Conservation (phyloP, 768 basidiomycete genomes). For the Calocera viscosa region DNA sequence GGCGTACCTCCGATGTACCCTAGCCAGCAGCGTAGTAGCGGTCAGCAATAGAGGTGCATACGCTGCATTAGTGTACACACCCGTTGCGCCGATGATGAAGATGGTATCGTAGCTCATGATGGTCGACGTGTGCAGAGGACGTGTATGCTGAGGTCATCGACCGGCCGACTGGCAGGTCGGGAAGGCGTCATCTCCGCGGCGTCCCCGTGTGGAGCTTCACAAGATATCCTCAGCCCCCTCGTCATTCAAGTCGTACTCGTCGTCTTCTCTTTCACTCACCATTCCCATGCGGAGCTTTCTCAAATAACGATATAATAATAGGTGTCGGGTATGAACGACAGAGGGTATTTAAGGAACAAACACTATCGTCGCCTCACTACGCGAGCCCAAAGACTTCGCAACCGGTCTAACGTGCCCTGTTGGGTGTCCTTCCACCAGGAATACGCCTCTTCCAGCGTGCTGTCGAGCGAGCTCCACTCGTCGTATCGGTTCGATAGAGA, state of each 20-base stretch:
- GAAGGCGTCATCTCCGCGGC: not conserved
- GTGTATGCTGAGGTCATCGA: not conserved
- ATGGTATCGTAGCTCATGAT: not conserved
- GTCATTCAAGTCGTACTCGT: too few species aligned
- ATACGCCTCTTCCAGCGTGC: not conserved
- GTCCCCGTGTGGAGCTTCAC: too few species aligned
- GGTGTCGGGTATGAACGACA: not conserved
- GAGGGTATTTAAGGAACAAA: not conserved
- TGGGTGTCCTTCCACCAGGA: not conserved
- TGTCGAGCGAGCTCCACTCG: constrained; percentile 1
- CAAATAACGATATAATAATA: too few species aligned
- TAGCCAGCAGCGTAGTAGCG: not conserved
- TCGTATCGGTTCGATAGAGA: constrained; percentile 5
- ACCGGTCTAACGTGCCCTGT: not conserved
- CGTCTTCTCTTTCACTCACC: too few species aligned
- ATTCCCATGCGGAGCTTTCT: too few species aligned
- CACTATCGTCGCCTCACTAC: not conserved
- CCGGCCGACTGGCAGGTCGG: not conserved
- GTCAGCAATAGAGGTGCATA: not conserved
- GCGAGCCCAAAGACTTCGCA: not conserved
- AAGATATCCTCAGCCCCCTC: too few species aligned
- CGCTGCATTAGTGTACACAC: not conserved
- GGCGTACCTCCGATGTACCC: not conserved
- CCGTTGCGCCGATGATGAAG: not conserved
- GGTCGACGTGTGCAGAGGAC: not conserved